A percentile compares a stretch with the other conserved stretches of the same genome.
Evolutionary conservation across 208 protist species (phyloP).

Genomic region (Porcisia deanei): DNA sequence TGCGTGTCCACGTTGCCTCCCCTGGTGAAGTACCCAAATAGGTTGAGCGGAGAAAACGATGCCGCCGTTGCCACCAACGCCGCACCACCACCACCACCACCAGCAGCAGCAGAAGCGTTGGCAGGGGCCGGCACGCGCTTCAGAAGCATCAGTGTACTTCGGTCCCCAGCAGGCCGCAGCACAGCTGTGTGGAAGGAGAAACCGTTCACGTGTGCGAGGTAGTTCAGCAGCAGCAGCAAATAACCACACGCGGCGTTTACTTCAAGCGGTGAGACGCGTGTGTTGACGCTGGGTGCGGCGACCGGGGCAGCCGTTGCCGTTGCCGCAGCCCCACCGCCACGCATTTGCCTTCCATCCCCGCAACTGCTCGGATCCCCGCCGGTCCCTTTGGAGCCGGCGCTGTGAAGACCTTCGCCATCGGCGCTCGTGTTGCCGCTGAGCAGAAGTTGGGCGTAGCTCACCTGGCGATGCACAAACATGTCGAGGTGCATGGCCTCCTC

Average conservation of each 20-base stretch:
- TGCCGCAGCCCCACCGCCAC: neutral
- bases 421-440: slow-evolving; percentile 31
- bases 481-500: slow-evolving; percentile 19
- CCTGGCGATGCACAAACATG: slow-evolving; percentile 22
- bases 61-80: neutral
- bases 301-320: slow-evolving; percentile 1
- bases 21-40: neutral
- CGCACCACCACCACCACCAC: neutral
- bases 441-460: slow-evolving; percentile 27
- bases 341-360: no score
- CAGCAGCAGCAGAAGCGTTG: neutral
- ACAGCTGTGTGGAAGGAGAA: slow-evolving; percentile 37
- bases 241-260: slow-evolving; percentile 79
- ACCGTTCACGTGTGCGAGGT: slow-evolving; percentile 43
- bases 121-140: slow-evolving; percentile 11
- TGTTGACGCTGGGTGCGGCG: slow-evolving; percentile 11
- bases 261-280: slow-evolving; percentile 48
- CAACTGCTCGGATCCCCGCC: neutral
- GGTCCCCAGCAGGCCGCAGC: slow-evolving; percentile 54
- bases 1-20: neutral
- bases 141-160: slow-evolving; percentile 50
- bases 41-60: slow-evolving; percentile 12
- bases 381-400: neutral
- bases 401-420: neutral
- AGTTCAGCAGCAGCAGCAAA: slow-evolving; percentile 47